Base-by-base conservation (phyloP, 2,329 filamentous ascomycete species). In the Aspergillus phoenicis region DNA sequence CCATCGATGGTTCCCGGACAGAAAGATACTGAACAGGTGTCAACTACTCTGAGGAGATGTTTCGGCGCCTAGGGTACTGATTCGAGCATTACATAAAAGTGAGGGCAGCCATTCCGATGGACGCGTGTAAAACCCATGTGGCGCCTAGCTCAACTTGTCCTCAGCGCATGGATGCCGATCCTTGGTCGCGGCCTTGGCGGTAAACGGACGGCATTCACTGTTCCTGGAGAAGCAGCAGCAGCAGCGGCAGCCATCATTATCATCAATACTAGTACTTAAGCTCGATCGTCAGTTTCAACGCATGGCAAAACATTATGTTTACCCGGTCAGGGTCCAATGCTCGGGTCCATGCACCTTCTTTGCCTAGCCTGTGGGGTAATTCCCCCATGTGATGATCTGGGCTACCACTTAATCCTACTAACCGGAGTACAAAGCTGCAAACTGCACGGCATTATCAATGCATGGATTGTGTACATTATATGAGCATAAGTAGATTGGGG, bases 111-210 rank as follows among this genome's bases (percentile, higher is more conserved):
- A 24, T 45, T 45, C 20, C 20, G 20, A 30, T 55, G 52, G 52
- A 55, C 52, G 52, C 52, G 52, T 53, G 52, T 53, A 43, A 53
- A 36, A 24, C 41, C 41, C 41, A 45, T 20, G 41, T 22, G 41
- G 41, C 20, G 41, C 41, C 20, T 45, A 45, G 41, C 41, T 45
- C 41, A 24, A 20, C 10, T 22, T 45, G 41, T 45, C 41, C 41
- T 26, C 33, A 26, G 36, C 33, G 24, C 52, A 53, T 36, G 52
- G 52, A 53, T 53, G 52, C 52, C 36, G 52, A 53, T 53, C 52
- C 52, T 20, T 33, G 51, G 51, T 20, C 51, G 38, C 52, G 33
- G 52, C 52, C 52, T 53, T 53, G 52, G 52, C 52, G 24, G 11
- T 5, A 4, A 36, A 36, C 33, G 33, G 11, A 11, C 33, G 33